Evolutionary conservation across 2,329 filamentous ascomycete genomes (phyloP).

Genomic region (Trichophyton benhamiae): DNA sequence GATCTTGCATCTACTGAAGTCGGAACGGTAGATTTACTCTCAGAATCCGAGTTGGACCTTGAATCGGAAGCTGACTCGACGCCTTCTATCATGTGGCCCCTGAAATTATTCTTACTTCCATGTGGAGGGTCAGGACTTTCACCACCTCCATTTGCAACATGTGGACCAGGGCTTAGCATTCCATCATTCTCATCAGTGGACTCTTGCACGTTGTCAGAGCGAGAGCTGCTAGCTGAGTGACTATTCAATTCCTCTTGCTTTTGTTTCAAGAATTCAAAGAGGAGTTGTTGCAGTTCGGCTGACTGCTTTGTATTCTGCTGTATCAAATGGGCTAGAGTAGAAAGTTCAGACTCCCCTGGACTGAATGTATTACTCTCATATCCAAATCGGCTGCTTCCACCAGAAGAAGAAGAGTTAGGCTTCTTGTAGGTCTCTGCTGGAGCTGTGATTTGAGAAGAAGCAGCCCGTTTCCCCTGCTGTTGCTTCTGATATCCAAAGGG

Average conservation of each 20-base stretch:
- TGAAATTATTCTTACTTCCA: constrained; percentile 6
- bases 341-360: constrained; percentile 4
- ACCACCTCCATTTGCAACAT: constrained; percentile 13
- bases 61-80: neutral
- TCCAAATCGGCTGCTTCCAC: neutral
- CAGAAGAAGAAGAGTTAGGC: neutral
- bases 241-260: neutral
- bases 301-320: constrained; percentile 8
- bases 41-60: neutral
- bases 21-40: neutral
- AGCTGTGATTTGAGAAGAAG: neutral
- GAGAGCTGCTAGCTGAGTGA: too few relatives aligned
- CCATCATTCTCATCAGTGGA: neutral
- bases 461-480: neutral
- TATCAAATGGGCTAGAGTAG: constrained; percentile 10
- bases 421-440: neutral
- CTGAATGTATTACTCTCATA: neutral
- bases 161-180: neutral
- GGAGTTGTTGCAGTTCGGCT: constrained; percentile 9
- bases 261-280: neutral
- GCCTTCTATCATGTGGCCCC: constrained; percentile 15
- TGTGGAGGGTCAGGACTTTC: constrained; percentile 14
- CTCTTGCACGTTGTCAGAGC: neutral
- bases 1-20: neutral
- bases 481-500: neutral